Percentiles rank a stretch among this genome's conserved stretches.
These are phyloP conservation scores for Skeletonema tropicum DNA, from an alignment of 108 stramenopile species.

Conservation along the genomic window DNA sequence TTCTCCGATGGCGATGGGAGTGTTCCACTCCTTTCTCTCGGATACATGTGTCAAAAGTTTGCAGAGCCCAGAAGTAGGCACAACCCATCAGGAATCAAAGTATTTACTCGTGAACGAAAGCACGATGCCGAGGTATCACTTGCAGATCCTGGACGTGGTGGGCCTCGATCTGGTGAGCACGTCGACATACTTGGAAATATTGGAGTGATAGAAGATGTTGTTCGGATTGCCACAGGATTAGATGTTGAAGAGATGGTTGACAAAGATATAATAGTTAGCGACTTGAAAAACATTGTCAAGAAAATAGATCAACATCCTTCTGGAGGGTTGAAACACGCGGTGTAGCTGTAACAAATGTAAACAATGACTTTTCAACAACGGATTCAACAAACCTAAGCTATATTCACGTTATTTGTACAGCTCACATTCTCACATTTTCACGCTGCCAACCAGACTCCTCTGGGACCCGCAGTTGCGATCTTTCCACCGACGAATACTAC, in stretches of 20 bases:
- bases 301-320: slow-evolving; percentile 38
- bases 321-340: slow-evolving; percentile 27
- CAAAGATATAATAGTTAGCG: slow-evolving; percentile 50
- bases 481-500: slow-evolving; percentile 34
- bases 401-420: background rate
- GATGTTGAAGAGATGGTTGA: slow-evolving; percentile 45
- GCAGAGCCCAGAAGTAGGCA: slow-evolving; percentile 45
- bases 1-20: slow-evolving; percentile 83
- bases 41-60: slow-evolving; percentile 89
- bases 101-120: slow-evolving; percentile 75
- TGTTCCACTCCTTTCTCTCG: slow-evolving; percentile 84
- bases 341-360: background rate
- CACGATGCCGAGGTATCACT: slow-evolving; percentile 58
- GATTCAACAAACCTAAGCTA: background rate
- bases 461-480: slow-evolving; percentile 38
- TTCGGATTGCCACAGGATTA: slow-evolving; percentile 77
- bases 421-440: background rate
- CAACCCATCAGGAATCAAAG: slow-evolving; percentile 71
- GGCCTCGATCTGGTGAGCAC: slow-evolving; percentile 78
- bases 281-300: slow-evolving; percentile 46
- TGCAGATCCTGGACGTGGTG: slow-evolving; percentile 79
- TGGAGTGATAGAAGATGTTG: slow-evolving; percentile 73
- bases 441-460: slow-evolving; percentile 43
- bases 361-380: too few species aligned
- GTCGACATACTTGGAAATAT: slow-evolving; percentile 90